These are phyloP conservation scores for Betula pendula DNA, from an alignment of 306 rosid genomes.

Conservation along the genomic window DNA sequence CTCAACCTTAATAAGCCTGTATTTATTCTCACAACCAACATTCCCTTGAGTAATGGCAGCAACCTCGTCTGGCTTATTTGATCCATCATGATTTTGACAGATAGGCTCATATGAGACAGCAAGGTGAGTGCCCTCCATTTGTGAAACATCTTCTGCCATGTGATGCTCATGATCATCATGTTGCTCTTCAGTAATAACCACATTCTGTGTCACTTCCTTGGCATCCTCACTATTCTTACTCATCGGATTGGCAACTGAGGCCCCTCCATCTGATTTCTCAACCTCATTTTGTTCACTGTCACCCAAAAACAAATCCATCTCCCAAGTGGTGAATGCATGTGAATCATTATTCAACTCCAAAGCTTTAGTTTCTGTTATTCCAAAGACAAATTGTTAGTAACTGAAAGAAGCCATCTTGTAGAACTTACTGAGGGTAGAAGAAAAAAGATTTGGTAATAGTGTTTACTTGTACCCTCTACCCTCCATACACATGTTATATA, in stretches of 20 bases:
- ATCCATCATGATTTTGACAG: background rate
- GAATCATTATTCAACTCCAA: background rate
- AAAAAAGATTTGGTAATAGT: background rate
- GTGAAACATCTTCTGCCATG: background rate
- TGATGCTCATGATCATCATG: background rate
- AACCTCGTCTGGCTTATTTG: background rate
- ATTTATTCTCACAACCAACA: background rate
- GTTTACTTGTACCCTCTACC: background rate
- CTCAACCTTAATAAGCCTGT: background rate
- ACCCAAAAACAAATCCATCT: slow-evolving; percentile 1
- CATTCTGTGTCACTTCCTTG: slow-evolving; percentile 8
- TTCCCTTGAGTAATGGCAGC: background rate
- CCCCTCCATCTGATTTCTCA: slow-evolving; percentile 1
- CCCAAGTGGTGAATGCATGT: background rate
- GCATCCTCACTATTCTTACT: slow-evolving; percentile 1
- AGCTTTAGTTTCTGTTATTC: slow-evolving; percentile 2
- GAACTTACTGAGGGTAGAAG: background rate
- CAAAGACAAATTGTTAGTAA: background rate
- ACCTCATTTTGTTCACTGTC: background rate
- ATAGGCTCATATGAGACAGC: background rate
- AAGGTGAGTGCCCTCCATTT: background rate
- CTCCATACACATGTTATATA: too few relatives aligned
- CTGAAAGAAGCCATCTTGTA: background rate
- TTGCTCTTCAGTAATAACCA: background rate
- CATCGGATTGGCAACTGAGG: background rate